Percentiles rank a stretch among this genome's conserved stretches.
Evolutionary conservation across 2,329 filamentous ascomycete species (phyloP).

Genomic region (Fusarium protoensiforme): DNA sequence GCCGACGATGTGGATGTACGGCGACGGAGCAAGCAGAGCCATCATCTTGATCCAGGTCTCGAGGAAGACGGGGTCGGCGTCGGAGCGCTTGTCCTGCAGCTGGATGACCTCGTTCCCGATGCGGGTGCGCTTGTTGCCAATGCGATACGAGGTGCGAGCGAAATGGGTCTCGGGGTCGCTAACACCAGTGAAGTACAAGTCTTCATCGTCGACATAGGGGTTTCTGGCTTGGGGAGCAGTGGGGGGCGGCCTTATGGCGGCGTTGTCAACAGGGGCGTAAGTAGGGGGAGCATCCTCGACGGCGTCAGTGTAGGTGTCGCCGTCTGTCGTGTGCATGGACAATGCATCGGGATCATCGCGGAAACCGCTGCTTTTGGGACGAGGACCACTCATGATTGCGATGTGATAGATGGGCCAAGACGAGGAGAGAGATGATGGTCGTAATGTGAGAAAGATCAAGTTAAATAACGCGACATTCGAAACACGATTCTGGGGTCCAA

Average conservation of each 20-base stretch:
- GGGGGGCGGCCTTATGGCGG: background rate
- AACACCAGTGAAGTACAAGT: background rate
- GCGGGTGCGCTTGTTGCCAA: slow-evolving; percentile 25
- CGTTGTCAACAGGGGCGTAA: background rate
- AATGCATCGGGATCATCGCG: slow-evolving; percentile 35
- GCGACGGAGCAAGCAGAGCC: slow-evolving; percentile 24
- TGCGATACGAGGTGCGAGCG: slow-evolving; percentile 6
- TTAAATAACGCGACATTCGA: background rate
- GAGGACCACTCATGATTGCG: slow-evolving; percentile 8
- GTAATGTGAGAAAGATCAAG: background rate
- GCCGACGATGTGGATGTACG: slow-evolving; percentile 31
- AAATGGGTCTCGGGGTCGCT: slow-evolving; percentile 17
- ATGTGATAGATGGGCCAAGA: background rate
- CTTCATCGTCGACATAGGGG: background rate
- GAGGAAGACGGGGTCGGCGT: slow-evolving; percentile 16
- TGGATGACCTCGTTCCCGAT: slow-evolving; percentile 29
- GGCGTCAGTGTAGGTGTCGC: slow-evolving; percentile 20
- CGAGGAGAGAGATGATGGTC: background rate
- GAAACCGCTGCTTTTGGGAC: background rate
- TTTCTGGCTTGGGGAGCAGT: background rate
- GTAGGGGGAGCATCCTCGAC: slow-evolving; percentile 3
- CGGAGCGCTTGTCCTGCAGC: slow-evolving; percentile 28
- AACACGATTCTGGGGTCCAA: background rate
- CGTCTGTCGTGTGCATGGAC: slow-evolving; percentile 31
- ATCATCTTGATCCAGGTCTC: slow-evolving; percentile 27